Evolutionary conservation across 2,329 filamentous ascomycete genomes (phyloP).

Genomic region (Fusarium chaquense): DNA sequence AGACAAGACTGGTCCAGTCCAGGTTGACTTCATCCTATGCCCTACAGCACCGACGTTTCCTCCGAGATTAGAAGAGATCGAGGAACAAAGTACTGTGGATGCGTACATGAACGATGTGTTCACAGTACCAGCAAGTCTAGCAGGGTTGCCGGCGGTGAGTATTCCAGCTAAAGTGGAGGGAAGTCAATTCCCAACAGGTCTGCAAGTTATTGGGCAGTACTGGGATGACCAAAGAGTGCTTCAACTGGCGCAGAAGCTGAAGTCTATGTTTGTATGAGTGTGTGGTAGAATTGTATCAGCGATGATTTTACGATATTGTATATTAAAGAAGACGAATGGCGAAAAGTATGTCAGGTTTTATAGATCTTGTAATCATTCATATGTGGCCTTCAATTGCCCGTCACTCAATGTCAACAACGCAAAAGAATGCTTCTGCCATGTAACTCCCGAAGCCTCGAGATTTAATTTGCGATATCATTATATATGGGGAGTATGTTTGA

Average conservation of each 20-base stretch:
- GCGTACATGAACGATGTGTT: slow-evolving; percentile 95
- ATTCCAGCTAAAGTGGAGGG: slow-evolving; percentile 68
- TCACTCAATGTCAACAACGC: not conserved
- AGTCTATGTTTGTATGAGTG: slow-evolving; percentile 45
- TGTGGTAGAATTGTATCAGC: slow-evolving; percentile 16
- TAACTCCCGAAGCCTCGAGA: not conserved
- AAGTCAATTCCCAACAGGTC: slow-evolving; percentile 60
- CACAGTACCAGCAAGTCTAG: slow-evolving; percentile 93
- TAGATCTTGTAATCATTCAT: slow-evolving; percentile 8
- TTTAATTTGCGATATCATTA: not conserved
- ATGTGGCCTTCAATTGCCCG: not conserved
- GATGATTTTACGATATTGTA: slow-evolving; percentile 36
- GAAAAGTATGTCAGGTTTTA: not conserved
- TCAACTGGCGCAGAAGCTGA: slow-evolving; percentile 63
- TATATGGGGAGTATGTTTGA: not conserved
- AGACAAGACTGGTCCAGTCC: slow-evolving; percentile 68
- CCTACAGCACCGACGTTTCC: slow-evolving; percentile 86
- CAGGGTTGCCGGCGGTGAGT: slow-evolving; percentile 88
- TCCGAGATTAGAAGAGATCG: slow-evolving; percentile 71
- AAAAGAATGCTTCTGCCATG: not conserved
- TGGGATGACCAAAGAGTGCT: slow-evolving; percentile 78
- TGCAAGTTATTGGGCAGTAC: slow-evolving; percentile 86
- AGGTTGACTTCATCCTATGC: slow-evolving; percentile 87
- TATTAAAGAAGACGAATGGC: slow-evolving; percentile 2
- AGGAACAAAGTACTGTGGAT: slow-evolving; percentile 70